These are phyloP conservation scores for Colletotrichum sp. DNA, from an alignment of 2,329 filamentous ascomycete species.

Conservation along the genomic window DNA sequence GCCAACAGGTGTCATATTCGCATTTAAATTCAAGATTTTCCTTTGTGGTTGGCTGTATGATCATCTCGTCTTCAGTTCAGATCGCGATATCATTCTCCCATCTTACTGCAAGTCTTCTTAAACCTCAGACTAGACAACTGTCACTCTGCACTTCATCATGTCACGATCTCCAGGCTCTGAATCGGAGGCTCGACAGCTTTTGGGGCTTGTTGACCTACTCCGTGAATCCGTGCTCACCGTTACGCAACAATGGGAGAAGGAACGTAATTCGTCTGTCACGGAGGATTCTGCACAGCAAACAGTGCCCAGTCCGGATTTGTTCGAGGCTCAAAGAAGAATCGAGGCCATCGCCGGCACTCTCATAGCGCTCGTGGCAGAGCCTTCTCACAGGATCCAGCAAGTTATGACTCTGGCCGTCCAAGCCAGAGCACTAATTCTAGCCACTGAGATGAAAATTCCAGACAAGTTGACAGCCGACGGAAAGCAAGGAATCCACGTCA, in stretches of 20 bases:
- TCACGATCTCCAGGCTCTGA: neutral
- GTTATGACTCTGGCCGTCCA: constrained; percentile 38
- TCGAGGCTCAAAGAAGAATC: constrained; percentile 35
- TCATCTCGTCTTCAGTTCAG: neutral
- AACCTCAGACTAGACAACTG: neutral
- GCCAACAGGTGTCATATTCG: neutral
- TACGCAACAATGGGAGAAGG: neutral
- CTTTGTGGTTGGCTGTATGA: neutral
- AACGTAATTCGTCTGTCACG: neutral
- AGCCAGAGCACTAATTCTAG: constrained; percentile 35
- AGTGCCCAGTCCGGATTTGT: constrained; percentile 21
- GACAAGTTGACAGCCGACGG: constrained; percentile 32
- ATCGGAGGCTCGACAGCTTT: neutral
- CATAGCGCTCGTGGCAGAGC: constrained; percentile 36
- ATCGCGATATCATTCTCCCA: neutral
- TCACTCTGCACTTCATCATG: neutral
- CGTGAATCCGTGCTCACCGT: neutral
- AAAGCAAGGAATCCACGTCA: constrained; percentile 28
- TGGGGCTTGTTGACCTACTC: neutral
- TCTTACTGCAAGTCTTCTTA: neutral
- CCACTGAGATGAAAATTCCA: constrained; percentile 34
- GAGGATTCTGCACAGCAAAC: neutral
- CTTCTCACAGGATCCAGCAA: constrained; percentile 33
- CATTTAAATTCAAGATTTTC: neutral
- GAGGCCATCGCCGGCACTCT: constrained; percentile 35